A percentile compares a stretch with the other conserved stretches of the same genome.
Conservation (phyloP, 2,329 filamentous ascomycete genomes). For the Davidsoniella australis region DNA sequence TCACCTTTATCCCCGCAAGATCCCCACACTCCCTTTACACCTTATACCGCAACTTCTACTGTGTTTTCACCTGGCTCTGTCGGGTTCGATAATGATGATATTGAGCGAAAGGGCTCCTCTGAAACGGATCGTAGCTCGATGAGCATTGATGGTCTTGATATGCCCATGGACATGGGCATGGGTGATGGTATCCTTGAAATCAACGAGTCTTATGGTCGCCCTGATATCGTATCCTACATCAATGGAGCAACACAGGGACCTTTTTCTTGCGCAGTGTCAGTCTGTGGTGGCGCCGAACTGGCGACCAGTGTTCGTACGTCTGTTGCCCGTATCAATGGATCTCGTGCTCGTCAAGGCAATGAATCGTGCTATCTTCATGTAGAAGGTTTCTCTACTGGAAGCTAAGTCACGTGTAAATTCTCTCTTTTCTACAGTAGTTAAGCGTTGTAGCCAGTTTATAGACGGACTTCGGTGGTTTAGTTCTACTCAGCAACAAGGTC, state of each 20-base stretch:
- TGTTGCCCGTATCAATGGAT: conserved; percentile 24
- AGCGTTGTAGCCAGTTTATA: too few relatives aligned
- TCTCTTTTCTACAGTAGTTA: too few relatives aligned
- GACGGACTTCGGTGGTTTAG: too few relatives aligned
- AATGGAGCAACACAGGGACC: conserved; percentile 30
- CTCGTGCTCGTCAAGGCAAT: neutral
- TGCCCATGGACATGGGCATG: neutral
- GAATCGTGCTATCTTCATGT: conserved; percentile 11
- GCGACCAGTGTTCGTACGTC: conserved; percentile 36
- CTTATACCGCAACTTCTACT: conserved; percentile 10
- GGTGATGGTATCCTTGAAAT: neutral
- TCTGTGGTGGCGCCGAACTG: conserved; percentile 40
- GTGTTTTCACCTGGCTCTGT: conserved; percentile 9
- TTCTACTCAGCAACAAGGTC: neutral
- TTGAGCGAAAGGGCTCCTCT: conserved; percentile 4
- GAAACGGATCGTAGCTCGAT: conserved; percentile 11
- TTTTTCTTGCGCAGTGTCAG: conserved; percentile 34
- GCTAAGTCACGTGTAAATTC: neutral
- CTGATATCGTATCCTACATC: conserved; percentile 21
- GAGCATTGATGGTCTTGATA: conserved; percentile 5
- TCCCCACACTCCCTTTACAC: conserved; percentile 3
- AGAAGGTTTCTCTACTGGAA: conserved; percentile 9
- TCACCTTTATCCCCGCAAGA: neutral
- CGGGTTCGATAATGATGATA: conserved; percentile 6
- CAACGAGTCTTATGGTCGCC: conserved; percentile 9